Base-by-base conservation (phyloP, 768 basidiomycete genomes). In the Krasilnikovozyma curviuscula region DNA sequence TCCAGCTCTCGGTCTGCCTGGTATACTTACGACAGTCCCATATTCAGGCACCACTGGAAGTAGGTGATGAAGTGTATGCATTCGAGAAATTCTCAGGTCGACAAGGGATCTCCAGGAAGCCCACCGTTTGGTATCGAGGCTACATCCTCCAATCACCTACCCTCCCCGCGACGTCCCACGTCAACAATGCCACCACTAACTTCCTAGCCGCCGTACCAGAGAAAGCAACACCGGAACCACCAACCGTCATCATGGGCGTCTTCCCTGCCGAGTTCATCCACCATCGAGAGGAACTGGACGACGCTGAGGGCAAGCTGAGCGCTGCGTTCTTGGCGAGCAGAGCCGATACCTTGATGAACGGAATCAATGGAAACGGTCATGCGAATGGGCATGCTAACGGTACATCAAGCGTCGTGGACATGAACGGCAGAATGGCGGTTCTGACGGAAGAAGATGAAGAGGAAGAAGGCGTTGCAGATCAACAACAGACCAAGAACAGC, bases 41-140 rank as follows among this genome's bases (percentile, higher is more conserved):
- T n/a, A 8, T 21, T 42, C 38, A 66, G 59, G 57, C 63, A 33
- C 52, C 79, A 6, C 73, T 97, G 48, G 88, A 93, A 56, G 81
- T 95, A 25, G 91, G 91, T 40, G 89, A 93, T 64, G 89, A 95
- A 61, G 78, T 97, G 29, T 95, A 95, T 66, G 86, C 88, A 16
- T 95, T 95, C 59, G 91, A 97, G 68, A 79, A 79, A 61, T 52
- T 23, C 32, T 32, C 44, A 8, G 45, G 45, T 13, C 28, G 40
- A 1, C 31, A 19, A 18, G 50, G 50, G 25, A 40, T n/a, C n/a
- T n/a, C n/a, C n/a, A n/a, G 45, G 12, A 56, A 45, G 75, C 74
- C 33, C 12, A 81, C 82, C 18, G 65, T 77, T 14, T 97, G 91
- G 91, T 95, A 85, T 65, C 71, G 91, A 68, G 91, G 91, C 82